Evolutionary conservation across 2,329 filamentous ascomycete genomes (phyloP), one percentile per base, ranked within the genome.

Genomic region (Aspergillus sp.): DNA sequence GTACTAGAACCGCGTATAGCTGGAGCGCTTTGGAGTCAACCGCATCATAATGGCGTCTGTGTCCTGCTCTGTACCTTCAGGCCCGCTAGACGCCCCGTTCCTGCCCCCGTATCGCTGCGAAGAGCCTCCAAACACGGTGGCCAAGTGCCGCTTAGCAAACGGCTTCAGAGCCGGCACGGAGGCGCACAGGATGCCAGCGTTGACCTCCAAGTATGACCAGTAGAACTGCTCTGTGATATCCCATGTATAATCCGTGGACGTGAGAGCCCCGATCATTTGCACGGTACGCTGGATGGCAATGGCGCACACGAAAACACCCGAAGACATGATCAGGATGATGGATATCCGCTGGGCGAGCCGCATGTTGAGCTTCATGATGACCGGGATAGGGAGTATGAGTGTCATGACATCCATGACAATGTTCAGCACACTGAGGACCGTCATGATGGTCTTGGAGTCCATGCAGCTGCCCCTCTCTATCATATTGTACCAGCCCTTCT

Each of bases 191-290:
- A 48, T 48, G 5, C 45, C 45, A 7, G 45, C 45, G 27, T 48
- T 48, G 27, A 48, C 27, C 31, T 48, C 45, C 8, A 48, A 14
- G 14, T 48, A 48, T n/a, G 45, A 48, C 45, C 45, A 48, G 27
- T 48, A 48, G 45, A 48, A 48, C 45, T 48, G 45, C 45, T 48
- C 45, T 2, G 45, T 48, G 45, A 48, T 48, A 15, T 48, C 45
- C 45, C 45, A 48, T 8, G 45, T 48, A 14, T 48, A 48, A 11
- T 48, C 45, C 4, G 27, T 5, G 23, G 45, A 35, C 14, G 15
- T 14, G 15, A 48, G 45, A 15, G 31, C 45, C 8, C 3, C 8
- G 8, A 48, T 27, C 45, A 48, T 48, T 17, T 48, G 45, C 11
- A 48, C 23, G 14, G 45, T 48, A n/a, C 45, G 45, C 45, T 48